Evolutionary conservation across 2,329 filamentous ascomycete genomes (phyloP).

Genomic region (Cadophora sp.): DNA sequence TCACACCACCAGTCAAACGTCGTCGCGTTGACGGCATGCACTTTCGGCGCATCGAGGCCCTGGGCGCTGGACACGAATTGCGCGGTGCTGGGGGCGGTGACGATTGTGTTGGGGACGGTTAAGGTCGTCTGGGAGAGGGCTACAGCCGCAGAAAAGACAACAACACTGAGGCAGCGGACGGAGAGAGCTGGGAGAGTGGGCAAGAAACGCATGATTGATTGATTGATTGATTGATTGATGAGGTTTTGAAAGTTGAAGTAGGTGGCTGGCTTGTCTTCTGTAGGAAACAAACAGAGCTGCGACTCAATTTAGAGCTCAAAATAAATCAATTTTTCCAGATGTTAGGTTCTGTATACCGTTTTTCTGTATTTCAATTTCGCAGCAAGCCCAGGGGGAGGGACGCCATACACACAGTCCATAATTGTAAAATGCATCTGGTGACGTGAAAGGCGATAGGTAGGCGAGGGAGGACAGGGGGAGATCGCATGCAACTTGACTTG

Average conservation of each 20-base stretch:
- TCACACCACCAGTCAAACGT: constrained; percentile 47
- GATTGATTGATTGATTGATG: too few species aligned
- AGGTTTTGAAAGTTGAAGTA: too few species aligned
- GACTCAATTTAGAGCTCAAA: too few species aligned
- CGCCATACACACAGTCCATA: neutral
- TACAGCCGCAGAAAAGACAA: neutral
- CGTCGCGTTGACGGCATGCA: constrained; percentile 33
- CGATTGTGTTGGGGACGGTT: constrained; percentile 4
- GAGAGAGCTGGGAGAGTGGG: neutral
- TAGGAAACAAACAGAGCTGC: too few species aligned
- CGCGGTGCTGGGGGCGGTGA: neutral
- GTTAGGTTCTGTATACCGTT: neutral
- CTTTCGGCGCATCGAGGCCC: constrained; percentile 34
- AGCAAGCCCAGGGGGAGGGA: neutral
- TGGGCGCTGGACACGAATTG: constrained; percentile 10
- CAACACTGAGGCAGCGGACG: neutral
- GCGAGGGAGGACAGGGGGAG: neutral
- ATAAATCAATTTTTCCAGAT: too few species aligned
- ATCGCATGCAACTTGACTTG: neutral
- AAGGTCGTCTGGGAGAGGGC: neutral
- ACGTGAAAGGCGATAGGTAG: too few species aligned
- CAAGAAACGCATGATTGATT: neutral
- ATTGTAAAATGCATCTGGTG: neutral
- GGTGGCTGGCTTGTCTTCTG: too few species aligned
- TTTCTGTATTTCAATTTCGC: neutral